Evolutionary conservation across 768 basidiomycete species (phyloP), one percentile per base, ranked within the genome.

Genomic region (Crassisporium funariophilum): DNA sequence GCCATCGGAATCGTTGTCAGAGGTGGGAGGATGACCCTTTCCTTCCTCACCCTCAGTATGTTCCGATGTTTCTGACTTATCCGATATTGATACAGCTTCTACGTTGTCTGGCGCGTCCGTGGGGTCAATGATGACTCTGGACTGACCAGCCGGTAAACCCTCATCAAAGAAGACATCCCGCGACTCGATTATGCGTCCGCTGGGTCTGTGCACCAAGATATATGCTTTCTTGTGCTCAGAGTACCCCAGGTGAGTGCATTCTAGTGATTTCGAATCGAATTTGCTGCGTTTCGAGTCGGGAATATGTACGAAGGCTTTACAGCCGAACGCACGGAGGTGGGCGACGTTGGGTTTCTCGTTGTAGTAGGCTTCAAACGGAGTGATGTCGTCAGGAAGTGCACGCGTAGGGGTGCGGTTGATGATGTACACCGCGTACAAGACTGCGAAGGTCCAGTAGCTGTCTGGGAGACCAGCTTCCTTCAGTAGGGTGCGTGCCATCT

Each of bases 391-490:
- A 1, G 41, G 15, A 4, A 67, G 42, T 0, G 54, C 49, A 7
- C 49, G 41, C 4, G 63, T 65, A 8, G 62, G 55, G 0, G 64
- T 57, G 7, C 62, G 44, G 50, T 74, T 75, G 41, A 62, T 56
- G 6, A 73, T n/a, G 51, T 64, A 72, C 0, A 58, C 52, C 0
- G 58, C 61, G 39, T 72, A 56, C 1, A 33, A 31, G 2, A 68
- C 44, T 2, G 69, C 69, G 15, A 69, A 59, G 2, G 59, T 64
- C 72, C 71, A 76, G 1, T 72, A 63, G 20, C 27, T 39, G 22
- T 41, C 41, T 13, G 56, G 53, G 3, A 57, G 53, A 15, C 39
- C 37, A 16, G 49, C 31, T 7, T 44, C 54, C 29, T 60, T 45
- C 2, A 71, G 49, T 57, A 70, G 59, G 6, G 63, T 59, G 38